Percentiles rank a stretch among this genome's conserved stretches.
Evolutionary conservation across 2,329 filamentous ascomycete genomes (phyloP).

Genomic region (Xylariomycetidae sp.): DNA sequence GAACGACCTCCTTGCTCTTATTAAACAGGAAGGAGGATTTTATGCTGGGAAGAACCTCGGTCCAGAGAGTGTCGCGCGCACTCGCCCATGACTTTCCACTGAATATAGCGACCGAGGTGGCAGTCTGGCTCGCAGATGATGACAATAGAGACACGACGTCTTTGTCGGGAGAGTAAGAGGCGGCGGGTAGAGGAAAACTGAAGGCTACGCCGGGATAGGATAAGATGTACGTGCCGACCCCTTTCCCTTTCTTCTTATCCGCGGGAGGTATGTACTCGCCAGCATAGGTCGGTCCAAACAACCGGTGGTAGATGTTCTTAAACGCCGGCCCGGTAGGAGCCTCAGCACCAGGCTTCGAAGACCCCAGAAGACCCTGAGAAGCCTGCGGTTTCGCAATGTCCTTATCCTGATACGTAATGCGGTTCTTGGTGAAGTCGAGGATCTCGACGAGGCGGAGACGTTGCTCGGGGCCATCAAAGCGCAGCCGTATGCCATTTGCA

Average conservation of each 20-base stretch:
- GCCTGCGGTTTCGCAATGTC: conserved; percentile 63
- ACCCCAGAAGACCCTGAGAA: conserved; percentile 24
- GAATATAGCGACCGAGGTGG: conserved; percentile 86
- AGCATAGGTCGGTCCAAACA: conserved; percentile 91
- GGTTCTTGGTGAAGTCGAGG: conserved; percentile 80
- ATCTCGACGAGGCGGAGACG: conserved; percentile 87
- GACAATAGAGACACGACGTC: conserved; percentile 87
- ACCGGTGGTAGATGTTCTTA: conserved; percentile 82
- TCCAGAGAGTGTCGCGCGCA: conserved; percentile 72
- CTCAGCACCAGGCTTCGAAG: conserved; percentile 23
- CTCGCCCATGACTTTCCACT: conserved; percentile 88
- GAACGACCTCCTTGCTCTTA: conserved; percentile 72
- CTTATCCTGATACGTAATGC: conserved; percentile 65
- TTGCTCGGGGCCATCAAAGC: conserved; percentile 92
- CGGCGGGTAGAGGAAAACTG: conserved; percentile 73
- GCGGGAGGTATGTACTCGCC: conserved; percentile 79
- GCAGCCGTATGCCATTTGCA: conserved; percentile 80
- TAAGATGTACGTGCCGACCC: conserved; percentile 74
- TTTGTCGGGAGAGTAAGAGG: conserved; percentile 68
- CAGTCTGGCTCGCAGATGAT: conserved; percentile 69
- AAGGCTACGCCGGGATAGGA: conserved; percentile 95
- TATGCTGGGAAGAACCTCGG: conserved; percentile 66
- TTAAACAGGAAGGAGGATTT: conserved; percentile 65
- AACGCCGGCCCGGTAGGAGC: conserved; percentile 65
- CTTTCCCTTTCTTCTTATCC: conserved; percentile 39